These are phyloP conservation scores for Themeda triandra DNA, from an alignment of 176 grass and related monocot species.

Conservation along the genomic window DNA sequence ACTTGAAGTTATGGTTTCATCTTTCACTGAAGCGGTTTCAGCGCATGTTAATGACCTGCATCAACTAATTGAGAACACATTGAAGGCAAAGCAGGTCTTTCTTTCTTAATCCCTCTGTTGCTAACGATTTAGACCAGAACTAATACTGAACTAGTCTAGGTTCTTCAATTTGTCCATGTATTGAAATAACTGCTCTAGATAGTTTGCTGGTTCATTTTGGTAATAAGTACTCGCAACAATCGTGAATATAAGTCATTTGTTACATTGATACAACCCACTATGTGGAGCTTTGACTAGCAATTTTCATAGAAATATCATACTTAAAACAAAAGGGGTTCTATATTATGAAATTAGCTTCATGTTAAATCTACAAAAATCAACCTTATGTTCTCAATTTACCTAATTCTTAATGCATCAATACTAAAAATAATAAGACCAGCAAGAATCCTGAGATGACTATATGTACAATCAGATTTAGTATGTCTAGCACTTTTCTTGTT, in stretches of 20 bases:
- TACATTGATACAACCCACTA: neutral
- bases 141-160: neutral
- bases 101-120: slow-evolving; percentile 19
- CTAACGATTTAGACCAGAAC: neutral
- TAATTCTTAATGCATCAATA: neutral
- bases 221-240: neutral
- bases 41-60: slow-evolving; percentile 83
- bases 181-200: neutral
- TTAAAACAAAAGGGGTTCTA: neutral
- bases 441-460: neutral
- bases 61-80: slow-evolving; percentile 66
- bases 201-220: neutral
- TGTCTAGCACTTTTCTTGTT: neutral
- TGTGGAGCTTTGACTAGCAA: neutral
- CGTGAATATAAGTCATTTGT: neutral
- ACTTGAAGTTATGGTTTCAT: slow-evolving; percentile 80
- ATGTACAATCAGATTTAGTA: neutral
- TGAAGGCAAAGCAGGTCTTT: slow-evolving; percentile 89
- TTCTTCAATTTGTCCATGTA: neutral
- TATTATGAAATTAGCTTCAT: neutral
- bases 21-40: slow-evolving; percentile 64
- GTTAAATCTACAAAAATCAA: neutral
- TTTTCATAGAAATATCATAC: neutral
- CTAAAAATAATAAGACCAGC: neutral
- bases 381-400: neutral